Evolutionary conservation across 228 moss, liverwort and hornwort species (phyloP), one percentile per base, ranked within the genome.

Genomic region (Sphagnum magellanicum): DNA sequence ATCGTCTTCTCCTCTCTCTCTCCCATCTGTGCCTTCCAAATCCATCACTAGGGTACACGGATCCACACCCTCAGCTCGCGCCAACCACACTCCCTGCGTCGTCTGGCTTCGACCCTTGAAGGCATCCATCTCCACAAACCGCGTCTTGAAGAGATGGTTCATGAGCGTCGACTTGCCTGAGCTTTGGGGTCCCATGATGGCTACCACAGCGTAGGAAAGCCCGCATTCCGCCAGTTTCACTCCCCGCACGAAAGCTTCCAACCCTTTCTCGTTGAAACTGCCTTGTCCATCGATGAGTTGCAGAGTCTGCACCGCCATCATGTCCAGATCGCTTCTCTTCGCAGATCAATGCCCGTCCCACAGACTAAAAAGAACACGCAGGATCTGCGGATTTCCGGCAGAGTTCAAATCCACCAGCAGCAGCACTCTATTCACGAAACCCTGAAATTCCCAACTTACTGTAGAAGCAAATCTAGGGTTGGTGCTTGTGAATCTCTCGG

Each of bases 111-210:
- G 74, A 12, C 97, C 97, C 51, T 79, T 74, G 65, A 87, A 88
- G 5, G 97, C 97, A 74, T 97, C 91, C 97, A 97, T 97, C 82
- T 97, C 97, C 71, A 70, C 81, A 68, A 97, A 97, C n/a, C 9
- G 51, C 0, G 97, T 97, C 5, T 73, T 67, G 63, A 97, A 97
- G 14, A 97, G 73, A 60, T 97, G 88, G 68, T 97, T 97, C 69
- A 86, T 14, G 8, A 86, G 68, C 48, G 86, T 86, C 69, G 76
- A 79, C 79, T 86, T 86, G 53, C 92, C 97, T 49, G 89, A 89
- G 82, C 97, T 97, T 74, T 97, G 97, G 69, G 93, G 97, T 48
- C 97, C 97, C 97, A 93, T 93, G 68, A 97, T 97, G 52, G 97
- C 88, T 73, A 97, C 97, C 69, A 93, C 93, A 17, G 97, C 97